These are phyloP conservation scores for Cryptosporidium ubiquitum DNA, from an alignment of 169 alveolate species.

Conservation along the genomic window DNA sequence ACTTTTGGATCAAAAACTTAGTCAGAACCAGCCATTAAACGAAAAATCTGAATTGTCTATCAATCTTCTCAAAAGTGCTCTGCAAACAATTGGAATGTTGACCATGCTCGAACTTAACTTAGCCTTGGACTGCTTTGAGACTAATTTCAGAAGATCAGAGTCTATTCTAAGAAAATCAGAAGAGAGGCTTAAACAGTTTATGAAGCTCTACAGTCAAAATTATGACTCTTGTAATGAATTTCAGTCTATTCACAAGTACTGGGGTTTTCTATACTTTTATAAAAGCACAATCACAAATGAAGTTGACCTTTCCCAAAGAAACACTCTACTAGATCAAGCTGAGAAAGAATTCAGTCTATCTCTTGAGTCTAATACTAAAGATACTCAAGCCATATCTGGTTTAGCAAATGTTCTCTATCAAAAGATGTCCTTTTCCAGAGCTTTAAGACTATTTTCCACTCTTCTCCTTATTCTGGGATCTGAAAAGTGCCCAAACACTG, in stretches of 20 bases:
- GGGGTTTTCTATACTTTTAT: slow-evolving; percentile 44
- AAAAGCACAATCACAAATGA: slow-evolving; percentile 26
- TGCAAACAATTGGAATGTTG: slow-evolving; percentile 20
- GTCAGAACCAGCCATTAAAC: not conserved
- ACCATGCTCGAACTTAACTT: slow-evolving; percentile 40
- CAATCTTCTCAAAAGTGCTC: not conserved
- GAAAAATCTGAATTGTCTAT: not conserved
- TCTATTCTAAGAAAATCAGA: slow-evolving; percentile 11
- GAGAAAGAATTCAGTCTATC: slow-evolving; percentile 14
- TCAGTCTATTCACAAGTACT: slow-evolving; percentile 24
- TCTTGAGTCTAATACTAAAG: slow-evolving; percentile 17
- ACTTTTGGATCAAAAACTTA: slow-evolving; percentile 12
- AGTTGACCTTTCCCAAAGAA: not conserved
- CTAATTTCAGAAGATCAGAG: slow-evolving; percentile 36
- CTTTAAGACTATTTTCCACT: slow-evolving; percentile 28
- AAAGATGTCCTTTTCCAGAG: slow-evolving; percentile 2
- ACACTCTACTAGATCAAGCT: slow-evolving; percentile 1
- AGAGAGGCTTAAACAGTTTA: slow-evolving; percentile 30
- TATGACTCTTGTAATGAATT: not conserved
- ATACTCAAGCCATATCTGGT: slow-evolving; percentile 42
- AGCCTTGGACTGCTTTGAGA: slow-evolving; percentile 34
- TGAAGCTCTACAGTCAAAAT: not conserved
- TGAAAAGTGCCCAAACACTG: slow-evolving; percentile 39
- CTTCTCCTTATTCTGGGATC: slow-evolving; percentile 31
- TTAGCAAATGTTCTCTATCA: slow-evolving; percentile 52